Evolutionary conservation across 2,329 filamentous ascomycete genomes (phyloP), one percentile per base, ranked within the genome.

Genomic region (Epichloe amarillans): DNA sequence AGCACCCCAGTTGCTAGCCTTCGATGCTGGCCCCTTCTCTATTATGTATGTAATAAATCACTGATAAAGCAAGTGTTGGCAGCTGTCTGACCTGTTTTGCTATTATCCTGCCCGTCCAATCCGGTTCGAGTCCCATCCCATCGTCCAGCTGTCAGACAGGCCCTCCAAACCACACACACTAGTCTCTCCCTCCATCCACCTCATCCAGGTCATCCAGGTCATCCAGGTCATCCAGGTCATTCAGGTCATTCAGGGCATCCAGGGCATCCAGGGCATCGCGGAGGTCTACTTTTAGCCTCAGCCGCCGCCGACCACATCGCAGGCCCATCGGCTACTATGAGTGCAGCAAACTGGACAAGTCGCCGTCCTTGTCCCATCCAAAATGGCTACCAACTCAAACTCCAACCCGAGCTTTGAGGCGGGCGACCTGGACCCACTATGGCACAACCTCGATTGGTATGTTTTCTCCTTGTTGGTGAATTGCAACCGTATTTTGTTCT

Each of bases 361-460:
- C 54, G 56, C 55, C 56, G 55, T 53, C 56, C 53, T 44, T 42
- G 54, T 54, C 53, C 52, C 46, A 47, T 51, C 47, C 57, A 58
- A 50, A 48, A 64, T 62, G 58, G 54, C 61, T 42, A 46, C 55
- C 55, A 58, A 51, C 57, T 58, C 63, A 53, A 59, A 56, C 53
- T 54, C 58, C 46, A 63, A 63, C 30, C 10, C 52, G 10, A 49
- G 39, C 17, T 49, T 49, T 23, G 54, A 57, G 42, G 52, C 50
- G 48, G 60, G 57, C 51, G 66, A 66, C 49, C 53, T 69, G 56
- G 80, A 82, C 70, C 75, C 75, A 72, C 72, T 81, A 74, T 88
- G 84, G 84, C 81, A 87, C 62, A 77, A 87, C 66, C 75, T 86
- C 61, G 80, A 88, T 70, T 84, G 83, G 84, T 88, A 77, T 62